Base-by-base conservation (phyloP, 768 basidiomycete species). In the Kwoniella newhampshirensis region DNA sequence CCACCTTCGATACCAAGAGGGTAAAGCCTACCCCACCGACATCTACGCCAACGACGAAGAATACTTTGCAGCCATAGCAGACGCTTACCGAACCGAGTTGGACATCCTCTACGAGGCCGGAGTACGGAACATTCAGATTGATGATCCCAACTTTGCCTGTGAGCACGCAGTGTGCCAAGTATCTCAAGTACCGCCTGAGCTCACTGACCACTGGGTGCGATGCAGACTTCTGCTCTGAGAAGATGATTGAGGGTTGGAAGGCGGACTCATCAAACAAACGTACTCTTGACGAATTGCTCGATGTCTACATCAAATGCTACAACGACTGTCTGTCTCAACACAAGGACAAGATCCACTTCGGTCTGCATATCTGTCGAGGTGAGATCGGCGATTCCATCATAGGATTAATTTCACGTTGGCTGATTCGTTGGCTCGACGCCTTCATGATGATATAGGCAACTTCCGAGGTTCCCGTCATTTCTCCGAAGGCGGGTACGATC, bases 281-380 rank as follows among this genome's bases (percentile, higher is more conserved):
- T 15, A 46, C 21, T 6, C 44, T 46, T 12, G 44, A 46, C 26
- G 44, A 46, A 11, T n/a, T 46, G 8, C 44, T 46, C 44, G 44
- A 46, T 21, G 44, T 46, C 6, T 46, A 46, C 44, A 46, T 46
- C 21, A 46, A 46, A 21, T 46, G 44, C 26, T 46, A 46, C 21
- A 46, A 46, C 26, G 44, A 46, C 21, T 46, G 44, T 21, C 21
- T 46, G 12, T 23, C 44, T 15, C 21, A 46, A 27, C 44, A 46
- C 44, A 46, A 46, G 44, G 44, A 46, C 26, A 46, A 46, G 26
- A 46, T 46, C 21, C 44, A 46, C 26, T 46, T 46, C n/a, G 44
- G 44, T 11, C 21, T 46, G 44, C 44, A 46, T 23, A 46, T 46
- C 26, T 46, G 44, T 21, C 44, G 44, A 46, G 44, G 44, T 46